A percentile compares a stretch with the other conserved stretches of the same genome.
These are phyloP conservation scores for Termitomyces sp. DNA, from an alignment of 768 basidiomycete genomes.

Conservation along the genomic window DNA sequence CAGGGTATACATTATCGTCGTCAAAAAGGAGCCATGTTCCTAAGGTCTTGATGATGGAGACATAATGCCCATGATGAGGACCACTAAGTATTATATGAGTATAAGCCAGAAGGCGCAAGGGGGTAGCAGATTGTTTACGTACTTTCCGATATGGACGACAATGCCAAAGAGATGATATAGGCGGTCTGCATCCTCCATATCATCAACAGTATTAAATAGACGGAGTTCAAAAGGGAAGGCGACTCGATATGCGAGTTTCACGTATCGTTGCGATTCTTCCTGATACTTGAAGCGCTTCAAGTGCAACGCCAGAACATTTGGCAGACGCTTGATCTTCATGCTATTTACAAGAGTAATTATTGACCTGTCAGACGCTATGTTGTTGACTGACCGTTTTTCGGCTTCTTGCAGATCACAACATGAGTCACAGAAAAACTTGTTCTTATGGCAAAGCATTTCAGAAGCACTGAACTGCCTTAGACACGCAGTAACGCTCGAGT, in stretches of 20 bases:
- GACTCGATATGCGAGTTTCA: conserved; percentile 95
- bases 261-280: conserved; percentile 84
- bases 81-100: conserved; percentile 49
- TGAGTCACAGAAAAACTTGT: conserved; percentile 98
- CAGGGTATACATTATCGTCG: conserved; percentile 86
- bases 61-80: conserved; percentile 98
- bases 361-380: neutral
- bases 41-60: conserved; percentile 86
- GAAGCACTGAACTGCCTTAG: conserved; percentile 94
- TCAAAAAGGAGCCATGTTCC: conserved; percentile 91
- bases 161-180: conserved; percentile 94
- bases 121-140: conserved; percentile 28
- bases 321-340: conserved; percentile 98
- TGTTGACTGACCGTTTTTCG: conserved; percentile 76
- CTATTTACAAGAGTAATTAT: conserved; percentile 31
- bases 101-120: neutral
- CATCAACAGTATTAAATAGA: conserved; percentile 96
- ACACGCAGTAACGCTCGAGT: conserved; percentile 94
- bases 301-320: conserved; percentile 92
- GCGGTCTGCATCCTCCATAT: conserved; percentile 85
- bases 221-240: conserved; percentile 94
- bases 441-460: conserved; percentile 97
- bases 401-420: conserved; percentile 98
- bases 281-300: conserved; percentile 99
- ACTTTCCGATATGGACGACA: conserved; percentile 99